phyloP scores from a whole-genome alignment of 1,284 basidiomycete genomes.

The Sporisorium graminicola region DNA sequence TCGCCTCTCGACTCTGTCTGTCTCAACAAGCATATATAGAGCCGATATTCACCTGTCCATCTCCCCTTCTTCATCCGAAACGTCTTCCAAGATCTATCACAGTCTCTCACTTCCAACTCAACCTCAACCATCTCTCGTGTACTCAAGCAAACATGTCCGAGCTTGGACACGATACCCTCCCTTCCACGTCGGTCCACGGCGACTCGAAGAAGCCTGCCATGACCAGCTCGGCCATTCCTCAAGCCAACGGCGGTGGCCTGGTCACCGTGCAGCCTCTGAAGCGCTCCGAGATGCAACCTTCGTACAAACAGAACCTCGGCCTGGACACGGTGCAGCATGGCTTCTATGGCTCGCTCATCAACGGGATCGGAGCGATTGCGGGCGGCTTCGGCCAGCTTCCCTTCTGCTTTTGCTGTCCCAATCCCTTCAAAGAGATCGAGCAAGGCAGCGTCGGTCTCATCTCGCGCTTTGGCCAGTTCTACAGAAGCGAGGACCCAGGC shows the following conservation, averaged over 20 bases:
- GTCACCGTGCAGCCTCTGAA: conserved; percentile 80
- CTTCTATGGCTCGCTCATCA: conserved; percentile 61
- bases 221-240: conserved; percentile 9
- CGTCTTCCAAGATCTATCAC: too few species aligned
- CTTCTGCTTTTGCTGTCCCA: conserved; percentile 76
- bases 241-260: conserved; percentile 23
- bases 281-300: conserved; percentile 74
- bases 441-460: conserved; percentile 93
- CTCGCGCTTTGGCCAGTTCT: conserved; percentile 90
- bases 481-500: conserved; percentile 93
- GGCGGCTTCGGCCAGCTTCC: conserved; percentile 80
- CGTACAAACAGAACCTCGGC: conserved; percentile 61
- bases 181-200: conserved; percentile 14
- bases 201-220: conserved; percentile 23
- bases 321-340: conserved; percentile 50
- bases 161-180: conserved; percentile 22
- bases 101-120: not conserved
- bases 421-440: conserved; percentile 77
- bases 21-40: conserved; percentile 15
- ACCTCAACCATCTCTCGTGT: too few species aligned
- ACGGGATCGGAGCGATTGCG: conserved; percentile 49
- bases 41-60: not conserved
- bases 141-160: conserved; percentile 19
- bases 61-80: too few species aligned
- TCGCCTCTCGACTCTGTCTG: not conserved